phyloP scores from a whole-genome alignment of 768 basidiomycete genomes.

The Termitomyces sp. region DNA sequence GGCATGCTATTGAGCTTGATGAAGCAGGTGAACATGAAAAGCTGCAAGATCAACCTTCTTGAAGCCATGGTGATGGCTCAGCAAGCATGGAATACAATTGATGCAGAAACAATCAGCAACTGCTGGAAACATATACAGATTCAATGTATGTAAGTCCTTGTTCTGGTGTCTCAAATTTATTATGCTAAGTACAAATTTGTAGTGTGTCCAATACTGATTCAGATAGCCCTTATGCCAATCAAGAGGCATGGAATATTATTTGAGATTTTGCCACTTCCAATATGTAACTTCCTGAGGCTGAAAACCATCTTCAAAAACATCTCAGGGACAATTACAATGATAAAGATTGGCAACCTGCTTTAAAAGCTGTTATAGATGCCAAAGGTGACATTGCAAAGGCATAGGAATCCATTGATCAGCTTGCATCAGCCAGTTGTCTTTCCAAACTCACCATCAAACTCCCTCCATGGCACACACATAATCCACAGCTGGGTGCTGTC shows the following conservation, averaged over 20 bases:
- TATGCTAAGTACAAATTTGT: neutral
- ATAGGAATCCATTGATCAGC: slow-evolving; percentile 10
- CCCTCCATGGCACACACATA: neutral
- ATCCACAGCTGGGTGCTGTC: neutral
- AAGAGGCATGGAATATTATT: neutral
- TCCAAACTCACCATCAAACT: slow-evolving; percentile 10
- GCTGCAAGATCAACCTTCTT: slow-evolving; percentile 34
- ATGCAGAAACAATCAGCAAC: slow-evolving; percentile 26
- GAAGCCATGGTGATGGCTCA: slow-evolving; percentile 31
- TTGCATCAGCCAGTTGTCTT: neutral
- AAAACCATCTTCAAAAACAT: slow-evolving; percentile 8
- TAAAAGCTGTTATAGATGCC: slow-evolving; percentile 10
- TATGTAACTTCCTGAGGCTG: slow-evolving; percentile 17
- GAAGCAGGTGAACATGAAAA: slow-evolving; percentile 23
- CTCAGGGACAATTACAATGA: slow-evolving; percentile 4
- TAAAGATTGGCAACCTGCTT: slow-evolving; percentile 14
- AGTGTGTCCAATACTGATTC: neutral
- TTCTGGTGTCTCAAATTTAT: too few species aligned
- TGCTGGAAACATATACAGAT: slow-evolving; percentile 35
- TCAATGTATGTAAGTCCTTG: neutral
- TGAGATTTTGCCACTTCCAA: slow-evolving; percentile 12
- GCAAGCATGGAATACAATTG: slow-evolving; percentile 28
- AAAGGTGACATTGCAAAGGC: slow-evolving; percentile 12
- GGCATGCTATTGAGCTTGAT: slow-evolving; percentile 26
- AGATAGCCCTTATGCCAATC: slow-evolving; percentile 11